Evolutionary conservation across 2,329 filamentous ascomycete genomes (phyloP), one percentile per base, ranked within the genome.

Genomic region (Exophiala viscosa): DNA sequence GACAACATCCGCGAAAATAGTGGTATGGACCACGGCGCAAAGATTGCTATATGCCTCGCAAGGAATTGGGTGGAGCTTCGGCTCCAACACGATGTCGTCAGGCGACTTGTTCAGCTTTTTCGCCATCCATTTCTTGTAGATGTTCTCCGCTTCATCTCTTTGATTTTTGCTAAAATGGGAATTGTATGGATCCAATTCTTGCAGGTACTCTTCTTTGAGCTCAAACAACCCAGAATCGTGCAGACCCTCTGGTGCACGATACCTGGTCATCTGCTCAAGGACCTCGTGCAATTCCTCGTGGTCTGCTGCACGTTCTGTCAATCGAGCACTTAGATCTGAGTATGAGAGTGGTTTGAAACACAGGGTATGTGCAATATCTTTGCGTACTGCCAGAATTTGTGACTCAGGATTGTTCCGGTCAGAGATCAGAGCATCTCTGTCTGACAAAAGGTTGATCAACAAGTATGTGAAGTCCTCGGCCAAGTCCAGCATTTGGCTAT

Each of bases 141-240:
- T 87, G 61, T 82, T 85, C 70, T 99, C 93, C 0, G 92, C 90
- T 68, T 99, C 93, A 66, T 99, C 93, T 45, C 93, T 83, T 69
- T 97, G 92, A 64, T 99, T 99, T 67, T 96, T 95, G 65, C 85
- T 95, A 70, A 96, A 99, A 66, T 97, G 90, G 5, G 91, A 88
- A 65, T 91, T 93, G 68, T 96, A 99, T 1, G 95, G 93, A 67
- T 99, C 95, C 45, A 99, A 84, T 42, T 95, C 81, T 61, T 92
- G 87, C 35, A 96, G 80, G 63, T 86, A 93, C 55, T 95, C 83
- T 3, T 87, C 83, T 66, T 91, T 93, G 46, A 99, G 76, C 69
- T 96, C 90, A 64, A 99, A 99, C 0, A 89, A 95, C 52, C 95
- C 93, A 13, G 91, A 88, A 67, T 99, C 93, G 3, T 88, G 89